These are phyloP conservation scores for Elymus sibiricus DNA, from an alignment of 176 grass and related monocot species.

Conservation along the genomic window DNA sequence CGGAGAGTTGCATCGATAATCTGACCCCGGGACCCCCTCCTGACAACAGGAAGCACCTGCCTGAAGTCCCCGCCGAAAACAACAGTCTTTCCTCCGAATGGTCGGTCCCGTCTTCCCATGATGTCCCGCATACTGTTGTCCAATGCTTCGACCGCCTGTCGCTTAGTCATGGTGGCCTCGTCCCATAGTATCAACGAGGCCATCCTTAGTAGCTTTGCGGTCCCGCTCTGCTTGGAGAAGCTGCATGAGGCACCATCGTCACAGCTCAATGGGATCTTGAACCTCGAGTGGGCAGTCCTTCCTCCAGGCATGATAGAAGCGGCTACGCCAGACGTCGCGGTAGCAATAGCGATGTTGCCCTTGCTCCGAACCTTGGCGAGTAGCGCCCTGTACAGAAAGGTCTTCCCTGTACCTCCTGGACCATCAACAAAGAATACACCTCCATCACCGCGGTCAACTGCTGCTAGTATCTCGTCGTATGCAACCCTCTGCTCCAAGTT, in stretches of 20 bases:
- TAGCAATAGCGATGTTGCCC: background rate
- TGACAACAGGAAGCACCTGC: no score
- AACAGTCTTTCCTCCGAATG: no score
- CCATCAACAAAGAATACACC: background rate
- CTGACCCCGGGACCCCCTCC: no score
- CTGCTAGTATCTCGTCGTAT: background rate
- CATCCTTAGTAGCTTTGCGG: no score
- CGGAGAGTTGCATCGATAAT: no score
- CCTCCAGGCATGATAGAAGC: background rate
- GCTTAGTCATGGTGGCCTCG: no score
- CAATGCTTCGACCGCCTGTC: no score
- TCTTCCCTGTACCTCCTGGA: background rate
- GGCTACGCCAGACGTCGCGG: background rate
- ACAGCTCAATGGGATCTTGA: background rate
- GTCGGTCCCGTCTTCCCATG: no score
- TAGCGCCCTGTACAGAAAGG: no score
- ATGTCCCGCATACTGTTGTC: no score
- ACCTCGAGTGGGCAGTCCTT: background rate
- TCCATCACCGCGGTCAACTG: background rate
- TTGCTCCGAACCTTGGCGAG: background rate
- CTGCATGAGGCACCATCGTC: background rate
- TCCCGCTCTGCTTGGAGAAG: background rate
- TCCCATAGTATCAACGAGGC: no score
- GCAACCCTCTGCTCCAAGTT: background rate
- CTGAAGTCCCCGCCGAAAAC: no score